phyloP scores from a whole-genome alignment of 2,329 filamentous ascomycete species.

The Zymoseptoria tritici region DNA sequence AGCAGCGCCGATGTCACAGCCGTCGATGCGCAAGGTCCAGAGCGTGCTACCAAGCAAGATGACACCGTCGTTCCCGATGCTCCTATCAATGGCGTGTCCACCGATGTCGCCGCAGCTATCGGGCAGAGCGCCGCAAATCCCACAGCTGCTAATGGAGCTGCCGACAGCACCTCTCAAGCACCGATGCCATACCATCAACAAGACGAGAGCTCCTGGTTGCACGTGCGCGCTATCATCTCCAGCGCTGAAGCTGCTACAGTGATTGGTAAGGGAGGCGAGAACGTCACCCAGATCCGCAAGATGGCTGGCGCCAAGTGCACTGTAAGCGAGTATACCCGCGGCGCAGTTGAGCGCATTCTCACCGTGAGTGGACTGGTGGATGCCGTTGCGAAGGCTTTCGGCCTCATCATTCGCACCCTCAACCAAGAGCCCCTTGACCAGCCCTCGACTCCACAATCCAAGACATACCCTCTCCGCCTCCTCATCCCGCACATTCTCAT shows the following conservation, averaged over 20 bases:
- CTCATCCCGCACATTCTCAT: constrained; percentile 96
- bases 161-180: constrained; percentile 30
- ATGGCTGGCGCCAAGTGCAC: constrained; percentile 97
- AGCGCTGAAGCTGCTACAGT: constrained; percentile 96
- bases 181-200: constrained; percentile 48
- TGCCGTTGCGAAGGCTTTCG: constrained; percentile 95
- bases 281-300: constrained; percentile 92
- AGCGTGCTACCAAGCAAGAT: constrained; percentile 48
- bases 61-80: constrained; percentile 64
- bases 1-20: constrained; percentile 32
- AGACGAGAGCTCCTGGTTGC: constrained; percentile 94
- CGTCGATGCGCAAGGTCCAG: constrained; percentile 37
- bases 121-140: constrained; percentile 35
- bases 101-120: constrained; percentile 15
- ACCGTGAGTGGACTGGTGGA: constrained; percentile 96
- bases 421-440: constrained; percentile 92
- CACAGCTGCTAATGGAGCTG: constrained; percentile 41
- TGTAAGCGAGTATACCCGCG: constrained; percentile 95
- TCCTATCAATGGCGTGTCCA: constrained; percentile 40
- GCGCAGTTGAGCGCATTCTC: constrained; percentile 92
- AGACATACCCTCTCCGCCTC: constrained; percentile 92
- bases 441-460: constrained; percentile 84
- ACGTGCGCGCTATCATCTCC: constrained; percentile 92
- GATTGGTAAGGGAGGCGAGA: constrained; percentile 97
- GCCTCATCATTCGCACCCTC: constrained; percentile 92